Conservation (phyloP, 768 basidiomycete genomes). For the Lactifluus pinguis region DNA sequence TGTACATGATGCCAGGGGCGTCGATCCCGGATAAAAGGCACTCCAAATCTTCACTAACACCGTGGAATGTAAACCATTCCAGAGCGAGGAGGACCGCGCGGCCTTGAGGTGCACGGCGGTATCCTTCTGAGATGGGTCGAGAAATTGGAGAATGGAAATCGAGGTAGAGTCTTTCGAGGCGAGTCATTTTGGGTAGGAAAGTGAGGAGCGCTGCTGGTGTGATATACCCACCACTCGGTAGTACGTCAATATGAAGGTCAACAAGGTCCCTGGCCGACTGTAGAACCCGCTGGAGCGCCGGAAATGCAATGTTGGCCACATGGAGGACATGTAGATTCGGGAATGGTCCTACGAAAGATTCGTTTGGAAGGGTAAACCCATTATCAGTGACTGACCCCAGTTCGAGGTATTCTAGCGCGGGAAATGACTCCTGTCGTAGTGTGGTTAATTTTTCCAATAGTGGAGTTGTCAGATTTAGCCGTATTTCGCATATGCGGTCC, state of each 20-base stretch:
- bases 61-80: not conserved
- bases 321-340: too few species aligned
- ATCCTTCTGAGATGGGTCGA: not conserved
- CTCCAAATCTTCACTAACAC: constrained; percentile 1
- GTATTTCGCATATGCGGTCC: not conserved
- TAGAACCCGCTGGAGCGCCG: not conserved
- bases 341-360: not conserved
- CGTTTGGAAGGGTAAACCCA: not conserved
- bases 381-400: not conserved
- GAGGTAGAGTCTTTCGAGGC: not conserved
- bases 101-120: too few species aligned
- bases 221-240: not conserved
- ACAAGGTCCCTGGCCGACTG: not conserved
- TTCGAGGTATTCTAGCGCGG: not conserved
- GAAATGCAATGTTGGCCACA: not conserved
- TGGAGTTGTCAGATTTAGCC: not conserved
- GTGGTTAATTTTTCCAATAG: not conserved
- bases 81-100: not conserved
- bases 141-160: not conserved
- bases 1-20: not conserved
- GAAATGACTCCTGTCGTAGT: not conserved
- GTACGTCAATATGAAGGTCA: not conserved
- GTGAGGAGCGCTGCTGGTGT: not conserved
- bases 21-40: not conserved
- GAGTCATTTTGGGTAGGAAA: not conserved